phyloP scores from a whole-genome alignment of 371 early-diverging fungal species.

The Syncephalastrum racemosum region DNA sequence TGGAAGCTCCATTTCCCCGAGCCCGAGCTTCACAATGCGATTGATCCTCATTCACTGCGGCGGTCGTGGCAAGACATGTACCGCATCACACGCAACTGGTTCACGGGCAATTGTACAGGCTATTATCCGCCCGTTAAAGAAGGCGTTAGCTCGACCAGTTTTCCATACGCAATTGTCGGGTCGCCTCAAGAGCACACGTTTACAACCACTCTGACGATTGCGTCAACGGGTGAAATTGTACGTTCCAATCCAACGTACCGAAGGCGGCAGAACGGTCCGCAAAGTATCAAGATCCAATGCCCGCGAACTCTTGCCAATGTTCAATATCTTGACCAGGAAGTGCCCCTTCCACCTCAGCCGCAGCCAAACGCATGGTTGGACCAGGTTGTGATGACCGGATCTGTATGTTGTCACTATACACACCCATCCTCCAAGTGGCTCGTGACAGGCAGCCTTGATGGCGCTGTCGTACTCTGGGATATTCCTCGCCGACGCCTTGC shows the following conservation, averaged over 20 bases:
- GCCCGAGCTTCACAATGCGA: slow-evolving; percentile 17
- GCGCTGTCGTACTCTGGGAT: slow-evolving; percentile 57
- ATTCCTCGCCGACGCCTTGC: slow-evolving; percentile 26
- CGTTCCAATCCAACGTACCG: slow-evolving; percentile 60
- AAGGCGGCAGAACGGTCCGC: slow-evolving; percentile 7
- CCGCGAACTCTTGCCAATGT: slow-evolving; percentile 24
- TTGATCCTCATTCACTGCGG: slow-evolving; percentile 9
- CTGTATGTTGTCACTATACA: slow-evolving; percentile 51
- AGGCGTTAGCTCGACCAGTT: neutral
- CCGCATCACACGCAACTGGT: slow-evolving; percentile 56
- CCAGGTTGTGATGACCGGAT: no score
- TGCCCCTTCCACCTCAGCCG: no score
- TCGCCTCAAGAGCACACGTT: slow-evolving; percentile 53
- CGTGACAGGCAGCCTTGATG: slow-evolving; percentile 57
- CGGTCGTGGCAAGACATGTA: slow-evolving; percentile 55
- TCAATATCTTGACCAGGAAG: slow-evolving; percentile 15
- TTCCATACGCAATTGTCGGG: slow-evolving; percentile 41
- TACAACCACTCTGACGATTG: slow-evolving; percentile 41
- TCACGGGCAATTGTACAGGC: slow-evolving; percentile 40
- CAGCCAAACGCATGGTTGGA: no score
- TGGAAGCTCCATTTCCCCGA: slow-evolving; percentile 45
- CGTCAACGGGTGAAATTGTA: slow-evolving; percentile 30
- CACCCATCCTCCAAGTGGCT: slow-evolving; percentile 40
- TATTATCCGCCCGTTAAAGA: slow-evolving; percentile 34
- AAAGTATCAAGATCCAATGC: slow-evolving; percentile 27